Base-by-base conservation (phyloP, 164 flowering plant genomes). In the Stephania cephalantha region DNA sequence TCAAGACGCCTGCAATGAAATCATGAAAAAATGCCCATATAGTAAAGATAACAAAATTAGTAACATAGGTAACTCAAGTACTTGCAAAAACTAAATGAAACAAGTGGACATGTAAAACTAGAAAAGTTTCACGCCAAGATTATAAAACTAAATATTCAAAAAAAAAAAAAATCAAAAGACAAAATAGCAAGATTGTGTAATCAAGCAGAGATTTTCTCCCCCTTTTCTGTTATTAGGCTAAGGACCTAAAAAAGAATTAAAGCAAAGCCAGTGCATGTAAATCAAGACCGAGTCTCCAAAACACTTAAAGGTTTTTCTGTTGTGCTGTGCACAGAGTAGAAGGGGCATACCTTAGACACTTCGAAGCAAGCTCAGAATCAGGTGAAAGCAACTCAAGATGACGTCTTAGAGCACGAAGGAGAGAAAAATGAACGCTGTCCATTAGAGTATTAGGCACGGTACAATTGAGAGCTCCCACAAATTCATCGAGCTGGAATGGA, bases 401-500 rank as follows among this genome's bases (percentile, higher is more conserved):
- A 68, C 84, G 87, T 76, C 82, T 81, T 80, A 90, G 71, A 6
- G 82, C 86, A 29, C 91, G 92, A 87, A 96, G n/a, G 69, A 94
- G 81, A 46, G 94, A 86, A 73, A 91, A 85, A 81, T 94, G 97
- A 79, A 96, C 77, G 35, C 90, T 87, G 82, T 94, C 97, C 84
- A 90, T 74, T 85, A 96, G 82, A 18, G 93, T 79, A 80, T 91
- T 96, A 15, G 87, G 86, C 9, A 71, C 78, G 61, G 48, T 20
- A 73, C 86, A 90, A 74, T 90, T 94, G 45, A 96, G 84, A 7
- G 93, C 84, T 5, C 98, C 97, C 52, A 96, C 98, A 78, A 96
- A 90, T 75, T 94, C 97, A 76, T 96, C 94, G 79, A 96, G 77
- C n/a, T 82, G 80, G 77, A 96, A 94, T 1, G 99, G 98, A 77